Base-by-base conservation (phyloP, 176 grass and related monocot species). In the Pontederia paniculata region DNA sequence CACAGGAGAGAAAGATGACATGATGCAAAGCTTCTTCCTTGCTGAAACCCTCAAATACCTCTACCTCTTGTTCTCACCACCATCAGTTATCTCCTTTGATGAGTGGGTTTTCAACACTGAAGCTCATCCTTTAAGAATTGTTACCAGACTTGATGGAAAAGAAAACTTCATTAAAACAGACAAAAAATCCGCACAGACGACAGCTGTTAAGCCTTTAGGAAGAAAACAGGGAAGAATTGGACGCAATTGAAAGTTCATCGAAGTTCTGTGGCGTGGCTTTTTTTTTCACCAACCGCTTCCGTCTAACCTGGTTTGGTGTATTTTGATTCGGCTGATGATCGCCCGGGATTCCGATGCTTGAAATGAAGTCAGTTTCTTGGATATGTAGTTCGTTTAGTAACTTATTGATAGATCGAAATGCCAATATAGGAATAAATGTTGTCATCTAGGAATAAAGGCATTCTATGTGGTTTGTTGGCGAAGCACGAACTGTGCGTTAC, bases 101-200 rank as follows among this genome's bases (percentile, higher is more conserved):
- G 82, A 97, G 56, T 97, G 91, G 91, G 83, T 97, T 70, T 97
- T 97, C 74, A 97, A 97, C 63, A 97, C 91, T 14, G 91, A 97
- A 81, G 86, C 91, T 25, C 87, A 98, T 77, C 94, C 94, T 23
- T 43, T 98, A 58, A 88, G 78, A 77, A 98, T 98, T 57, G 68
- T 77, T 67, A 66, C 83, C 5, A 17, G 68, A 74, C 49, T 63
- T 12, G 62, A 63, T 18, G 63, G 51, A 1, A 20, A 47, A 42
- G 20, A 47, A 1, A 17, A 22, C 50, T 58, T 23, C 0, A 5
- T 46, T 10, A 42, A 2, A 41, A 42, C 5, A 22, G 41, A 23
- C 13, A 60, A 70, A 67, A 52, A 51, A 42, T 79, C 79, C 50
- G 50, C 52, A 28, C 59, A 57, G 28, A 51, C 71, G 31, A 71